Evolutionary conservation across 2,329 filamentous ascomycete genomes (phyloP).

Genomic region (Coniochaeta sp.): DNA sequence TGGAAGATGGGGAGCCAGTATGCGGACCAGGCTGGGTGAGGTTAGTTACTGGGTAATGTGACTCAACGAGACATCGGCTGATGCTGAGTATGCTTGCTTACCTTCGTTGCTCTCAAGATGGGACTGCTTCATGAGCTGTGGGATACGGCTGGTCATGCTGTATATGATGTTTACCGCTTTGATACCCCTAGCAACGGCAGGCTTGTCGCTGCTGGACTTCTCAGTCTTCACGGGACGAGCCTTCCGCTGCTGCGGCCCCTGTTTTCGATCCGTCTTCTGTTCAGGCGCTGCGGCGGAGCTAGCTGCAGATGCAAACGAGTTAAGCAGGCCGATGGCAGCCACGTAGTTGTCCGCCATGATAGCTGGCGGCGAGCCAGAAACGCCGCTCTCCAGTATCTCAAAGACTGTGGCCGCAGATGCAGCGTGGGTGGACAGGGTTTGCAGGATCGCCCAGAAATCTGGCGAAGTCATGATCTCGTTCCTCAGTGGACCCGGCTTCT

Average conservation of each 20-base stretch:
- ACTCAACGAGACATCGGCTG: no score
- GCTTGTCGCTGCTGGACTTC: constrained; percentile 55
- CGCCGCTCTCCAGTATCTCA: constrained; percentile 73
- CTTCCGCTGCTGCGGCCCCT: constrained; percentile 14
- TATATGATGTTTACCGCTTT: constrained; percentile 79
- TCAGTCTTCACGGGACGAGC: constrained; percentile 38
- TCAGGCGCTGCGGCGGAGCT: constrained; percentile 65
- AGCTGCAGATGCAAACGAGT: constrained; percentile 81
- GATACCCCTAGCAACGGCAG: constrained; percentile 67
- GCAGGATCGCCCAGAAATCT: constrained; percentile 91
- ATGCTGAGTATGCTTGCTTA: constrained; percentile 29
- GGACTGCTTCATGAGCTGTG: constrained; percentile 83
- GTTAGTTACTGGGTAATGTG: constrained; percentile 13
- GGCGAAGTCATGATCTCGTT: constrained; percentile 95
- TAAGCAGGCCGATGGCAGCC: constrained; percentile 71
- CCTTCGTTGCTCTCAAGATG: constrained; percentile 83
- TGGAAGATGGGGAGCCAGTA: constrained; percentile 97
- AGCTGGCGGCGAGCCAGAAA: constrained; percentile 66
- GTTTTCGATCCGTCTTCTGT: constrained; percentile 52
- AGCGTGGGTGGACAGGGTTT: constrained; percentile 60
- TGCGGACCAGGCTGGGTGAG: constrained; percentile 72
- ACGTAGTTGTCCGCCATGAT: constrained; percentile 97
- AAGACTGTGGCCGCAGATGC: constrained; percentile 76
- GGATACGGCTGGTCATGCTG: constrained; percentile 72
- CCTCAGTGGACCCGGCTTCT: constrained; percentile 66